Evolutionary conservation across 2,329 filamentous ascomycete species (phyloP), one percentile per base, ranked within the genome.

Genomic region (Cadophora malorum): DNA sequence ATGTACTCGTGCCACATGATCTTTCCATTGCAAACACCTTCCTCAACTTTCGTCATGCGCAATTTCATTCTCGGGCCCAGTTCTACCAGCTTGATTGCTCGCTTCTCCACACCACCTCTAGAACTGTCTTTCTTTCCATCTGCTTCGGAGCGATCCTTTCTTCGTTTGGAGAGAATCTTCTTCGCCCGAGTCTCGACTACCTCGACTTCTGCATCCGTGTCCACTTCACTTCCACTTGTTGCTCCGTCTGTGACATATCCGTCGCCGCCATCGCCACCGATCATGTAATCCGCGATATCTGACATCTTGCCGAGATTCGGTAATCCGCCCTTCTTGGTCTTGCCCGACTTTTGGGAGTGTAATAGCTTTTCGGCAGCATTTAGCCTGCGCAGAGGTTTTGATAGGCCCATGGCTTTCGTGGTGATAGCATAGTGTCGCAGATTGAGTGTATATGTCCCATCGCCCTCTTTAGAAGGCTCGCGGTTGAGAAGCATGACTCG

Each of bases 1-100:
- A 98, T 89, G 77, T 93, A 96, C 78, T 97, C 94, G 79, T 99
- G 96, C 96, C 96, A 99, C 91, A 99, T 92, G 66, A 97, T 87
- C 78, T 93, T 96, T 61, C 96, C 96, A 31, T 87, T 86, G 75
- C 94, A 97, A 7, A 98, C 81, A 1, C 95, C 96, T 74, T 99
- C 96, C 78, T 99, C 96, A 4, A 99, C 94, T 82, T 99, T 99
- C 65, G 93, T 94, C 80, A 99, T 83, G 38, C 95, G 89, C 50
- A 99, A 82, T 69, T 88, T 91, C 91, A 99, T 90, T 64, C 96
- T 88, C 1, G 96, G 96, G 0, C 96, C 96, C 0, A 99, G 83
- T 80, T 99, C 96, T 3, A 97, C 90, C 7, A 99, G 84, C 78
- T 97, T 97, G 25, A 99, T 92, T 0, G 92, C 94, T 55, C 93